Evolutionary conservation across 2,329 filamentous ascomycete species (phyloP), one percentile per base, ranked within the genome.

Genomic region (Cladosporium sp.): DNA sequence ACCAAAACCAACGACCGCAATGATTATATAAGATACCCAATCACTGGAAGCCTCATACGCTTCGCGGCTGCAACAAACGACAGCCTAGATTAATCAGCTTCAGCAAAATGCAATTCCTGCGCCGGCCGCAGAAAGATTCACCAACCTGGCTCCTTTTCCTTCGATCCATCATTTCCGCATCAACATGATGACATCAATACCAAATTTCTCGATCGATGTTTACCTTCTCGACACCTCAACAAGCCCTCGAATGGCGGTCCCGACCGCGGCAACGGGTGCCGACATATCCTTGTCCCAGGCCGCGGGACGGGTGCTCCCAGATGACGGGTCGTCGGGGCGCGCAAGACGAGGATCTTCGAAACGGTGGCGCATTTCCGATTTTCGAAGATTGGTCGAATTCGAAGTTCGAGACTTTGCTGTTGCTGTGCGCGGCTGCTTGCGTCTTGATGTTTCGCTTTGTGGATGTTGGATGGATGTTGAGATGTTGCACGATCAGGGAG

Each of bases 281-380:
- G 36, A 59, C 57, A 59, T 59, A 59, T 59, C 36, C 14, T 36
- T 59, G 57, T 28, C 57, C 57, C 21, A 59, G 57, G 26, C 57
- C 36, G 36, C 34, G 36, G 57, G 57, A 28, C 57, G 36, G 57
- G 57, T 59, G 57, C 38, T 59, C 38, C 57, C 57, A 59, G 24
- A 41, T 28, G 36, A 32, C 57, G 36, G 57, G 57, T 11, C 12
- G 18, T 38, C 26, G 57, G 36, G 34, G n/a, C 28, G 57, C 26
- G 24, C 57, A 41, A 21, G n/a, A 47, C 34, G 21, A 47, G 21
- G 24, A 41, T 30, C 21, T 59, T 47, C 34, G 36, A 59, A 59
- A 59, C 38, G 36, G 38, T 47, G 57, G 57, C 57, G 57, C 38
- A 32, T 18, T 1, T 4, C 21, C n/a, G n/a, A 21, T 24, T 38